Conservation (phyloP, 2,329 filamentous ascomycete species). For the Clonostachys rhizophaga region DNA sequence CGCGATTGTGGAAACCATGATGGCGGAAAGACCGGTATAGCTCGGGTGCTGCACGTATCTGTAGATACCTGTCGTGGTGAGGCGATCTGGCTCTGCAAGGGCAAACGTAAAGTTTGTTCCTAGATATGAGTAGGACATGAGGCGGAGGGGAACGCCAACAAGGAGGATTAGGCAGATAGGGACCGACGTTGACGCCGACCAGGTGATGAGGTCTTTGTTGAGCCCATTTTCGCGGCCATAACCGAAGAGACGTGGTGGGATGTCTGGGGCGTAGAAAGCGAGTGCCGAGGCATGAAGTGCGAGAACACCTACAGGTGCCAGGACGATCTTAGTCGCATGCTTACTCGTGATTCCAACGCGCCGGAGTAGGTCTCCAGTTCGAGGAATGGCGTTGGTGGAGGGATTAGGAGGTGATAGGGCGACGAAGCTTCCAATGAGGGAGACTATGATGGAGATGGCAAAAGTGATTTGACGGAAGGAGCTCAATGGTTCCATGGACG, state of each 20-base stretch:
- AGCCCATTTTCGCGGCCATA: constrained; percentile 4
- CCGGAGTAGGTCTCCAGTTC: not conserved
- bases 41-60: constrained; percentile 45
- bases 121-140: constrained; percentile 34
- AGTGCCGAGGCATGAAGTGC: not conserved
- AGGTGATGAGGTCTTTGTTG: constrained; percentile 19
- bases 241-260: not conserved
- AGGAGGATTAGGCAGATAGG: constrained; percentile 18
- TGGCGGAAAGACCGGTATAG: constrained; percentile 35
- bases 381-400: too few species aligned
- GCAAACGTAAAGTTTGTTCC: constrained; percentile 50
- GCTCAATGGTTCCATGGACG: too few species aligned
- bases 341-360: not conserved
- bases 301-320: not conserved
- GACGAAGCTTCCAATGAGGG: too few species aligned
- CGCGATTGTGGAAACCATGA: constrained; percentile 20
- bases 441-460: too few species aligned
- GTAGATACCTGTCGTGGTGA: constrained; percentile 43
- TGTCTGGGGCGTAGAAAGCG: not conserved
- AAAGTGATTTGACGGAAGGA: too few species aligned
- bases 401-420: too few species aligned
- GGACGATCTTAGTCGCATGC: not conserved
- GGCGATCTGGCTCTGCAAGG: constrained; percentile 35
- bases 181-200: constrained; percentile 20
- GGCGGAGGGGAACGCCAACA: constrained; percentile 19